Conservation (phyloP, 352 stramenopile genomes). For the Phytophthora europaea region DNA sequence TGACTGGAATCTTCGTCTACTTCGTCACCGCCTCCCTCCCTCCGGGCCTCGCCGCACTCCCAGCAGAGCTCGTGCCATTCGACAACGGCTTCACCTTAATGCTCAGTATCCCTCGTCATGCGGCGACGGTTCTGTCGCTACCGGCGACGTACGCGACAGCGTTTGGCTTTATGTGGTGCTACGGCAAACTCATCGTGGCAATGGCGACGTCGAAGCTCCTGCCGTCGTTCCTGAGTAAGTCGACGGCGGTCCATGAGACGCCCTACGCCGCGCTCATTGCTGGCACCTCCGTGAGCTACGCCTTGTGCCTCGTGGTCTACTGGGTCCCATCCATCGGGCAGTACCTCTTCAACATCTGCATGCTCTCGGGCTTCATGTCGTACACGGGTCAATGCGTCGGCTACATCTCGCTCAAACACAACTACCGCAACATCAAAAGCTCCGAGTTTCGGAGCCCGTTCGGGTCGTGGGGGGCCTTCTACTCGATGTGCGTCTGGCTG, state of each 20-base stretch:
- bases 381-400: slow-evolving; percentile 56
- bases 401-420: slow-evolving; percentile 55
- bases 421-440: slow-evolving; percentile 55
- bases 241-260: slow-evolving; percentile 16
- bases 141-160: slow-evolving; percentile 63
- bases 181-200: slow-evolving; percentile 58
- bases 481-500: slow-evolving; percentile 46
- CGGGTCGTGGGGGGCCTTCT: slow-evolving; percentile 38
- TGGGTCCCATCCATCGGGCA: slow-evolving; percentile 28
- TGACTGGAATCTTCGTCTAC: slow-evolving; percentile 44
- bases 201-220: slow-evolving; percentile 60
- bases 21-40: slow-evolving; percentile 49
- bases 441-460: slow-evolving; percentile 55
- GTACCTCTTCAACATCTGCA: slow-evolving; percentile 50
- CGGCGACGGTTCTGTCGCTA: slow-evolving; percentile 50
- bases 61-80: slow-evolving; percentile 39
- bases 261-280: slow-evolving; percentile 37
- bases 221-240: slow-evolving; percentile 39
- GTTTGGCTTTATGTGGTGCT: slow-evolving; percentile 68
- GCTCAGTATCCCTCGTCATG: slow-evolving; percentile 25
- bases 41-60: slow-evolving; percentile 33
- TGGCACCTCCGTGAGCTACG: slow-evolving; percentile 41
- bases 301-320: slow-evolving; percentile 46
- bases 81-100: slow-evolving; percentile 46
- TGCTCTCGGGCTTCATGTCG: slow-evolving; percentile 47